Base-by-base conservation (phyloP, 2,329 filamentous ascomycete species). In the Ustulina deusta region DNA sequence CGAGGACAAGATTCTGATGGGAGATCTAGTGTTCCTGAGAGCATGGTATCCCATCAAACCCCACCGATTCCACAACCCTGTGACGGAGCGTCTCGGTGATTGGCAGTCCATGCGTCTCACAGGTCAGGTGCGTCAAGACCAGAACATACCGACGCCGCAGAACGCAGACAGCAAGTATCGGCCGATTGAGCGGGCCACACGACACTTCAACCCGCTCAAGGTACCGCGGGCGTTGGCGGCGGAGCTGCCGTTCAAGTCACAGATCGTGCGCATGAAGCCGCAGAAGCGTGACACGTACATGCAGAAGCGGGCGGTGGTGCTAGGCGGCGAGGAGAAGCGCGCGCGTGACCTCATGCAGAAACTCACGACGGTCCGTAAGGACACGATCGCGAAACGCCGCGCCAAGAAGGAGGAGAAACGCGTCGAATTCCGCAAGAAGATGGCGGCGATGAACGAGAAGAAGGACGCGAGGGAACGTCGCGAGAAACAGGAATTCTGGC, bases 21-120 rank as follows among this genome's bases (percentile, higher is more conserved):
- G 90, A 79, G 96, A 99, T 79, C 97, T 99, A 73, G 92, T 98
- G 69, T 98, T 99, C 84, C 83, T 99, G 44, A 89, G 96, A 56
- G 95, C 96, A 1, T 99, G 97, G 97, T 98, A 97, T 81, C 93
- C 96, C 10, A 90, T 99, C 80, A 94, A 94, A 77, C 96, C 96
- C 1, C 94, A 94, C 80, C 91, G 94, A 66, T 99, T 97, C 87
- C 97, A 97, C 85, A 97, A 98, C 81, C 93, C 94, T 1, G 94
- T 97, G 62, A 96, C 93, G 66, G 97, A 99, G 81, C 87, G 98
- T 44, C 86, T 98, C 67, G 93, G 92, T 69, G 82, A 83, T 10
- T 98, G 96, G 96, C 88, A 91, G 76, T 90, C 91, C 62, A 99
- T 99, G 96, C 92, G 96, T 27, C 85, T 97, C 44, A 98, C 96